Percentiles rank a stretch among this genome's conserved stretches.
These are phyloP conservation scores for Venturia effusa DNA, from an alignment of 2,329 filamentous ascomycete genomes.

Conservation along the genomic window DNA sequence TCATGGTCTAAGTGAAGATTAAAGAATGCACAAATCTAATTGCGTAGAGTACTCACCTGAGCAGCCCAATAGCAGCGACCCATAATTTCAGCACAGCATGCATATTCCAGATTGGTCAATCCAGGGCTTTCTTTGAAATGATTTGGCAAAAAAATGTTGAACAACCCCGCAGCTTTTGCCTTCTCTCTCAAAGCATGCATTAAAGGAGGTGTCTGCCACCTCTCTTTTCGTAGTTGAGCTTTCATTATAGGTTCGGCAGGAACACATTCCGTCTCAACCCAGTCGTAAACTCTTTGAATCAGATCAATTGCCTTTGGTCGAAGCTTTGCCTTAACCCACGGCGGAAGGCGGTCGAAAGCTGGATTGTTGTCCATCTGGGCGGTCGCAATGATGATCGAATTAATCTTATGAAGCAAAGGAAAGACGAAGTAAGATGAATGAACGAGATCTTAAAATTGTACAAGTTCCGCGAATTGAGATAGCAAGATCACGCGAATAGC, in stretches of 20 bases:
- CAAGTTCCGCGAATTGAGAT: background rate
- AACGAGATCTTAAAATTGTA: constrained; percentile 7
- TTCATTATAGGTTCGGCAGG: constrained; percentile 33
- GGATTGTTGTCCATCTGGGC: constrained; percentile 20
- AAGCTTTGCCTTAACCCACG: constrained; percentile 41
- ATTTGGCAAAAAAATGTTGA: constrained; percentile 31
- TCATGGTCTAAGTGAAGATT: constrained; percentile 26
- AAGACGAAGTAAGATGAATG: constrained; percentile 13
- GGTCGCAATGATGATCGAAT: constrained; percentile 13
- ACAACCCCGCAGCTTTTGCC: constrained; percentile 29
- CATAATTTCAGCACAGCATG: constrained; percentile 37
- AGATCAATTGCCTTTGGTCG: constrained; percentile 32
- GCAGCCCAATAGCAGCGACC: constrained; percentile 35
- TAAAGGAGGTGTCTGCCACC: constrained; percentile 31
- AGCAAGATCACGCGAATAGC: background rate
- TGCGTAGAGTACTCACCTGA: constrained; percentile 19
- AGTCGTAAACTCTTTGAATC: constrained; percentile 32
- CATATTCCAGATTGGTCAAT: constrained; percentile 36
- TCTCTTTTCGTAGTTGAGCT: constrained; percentile 23
- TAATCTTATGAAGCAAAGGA: background rate
- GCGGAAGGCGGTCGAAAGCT: constrained; percentile 29
- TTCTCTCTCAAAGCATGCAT: constrained; percentile 32
- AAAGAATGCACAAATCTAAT: background rate
- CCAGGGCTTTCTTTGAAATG: constrained; percentile 33
- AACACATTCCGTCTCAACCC: constrained; percentile 35